Conservation (phyloP, 805 yeast genomes). For the Naumovozyma baii region DNA sequence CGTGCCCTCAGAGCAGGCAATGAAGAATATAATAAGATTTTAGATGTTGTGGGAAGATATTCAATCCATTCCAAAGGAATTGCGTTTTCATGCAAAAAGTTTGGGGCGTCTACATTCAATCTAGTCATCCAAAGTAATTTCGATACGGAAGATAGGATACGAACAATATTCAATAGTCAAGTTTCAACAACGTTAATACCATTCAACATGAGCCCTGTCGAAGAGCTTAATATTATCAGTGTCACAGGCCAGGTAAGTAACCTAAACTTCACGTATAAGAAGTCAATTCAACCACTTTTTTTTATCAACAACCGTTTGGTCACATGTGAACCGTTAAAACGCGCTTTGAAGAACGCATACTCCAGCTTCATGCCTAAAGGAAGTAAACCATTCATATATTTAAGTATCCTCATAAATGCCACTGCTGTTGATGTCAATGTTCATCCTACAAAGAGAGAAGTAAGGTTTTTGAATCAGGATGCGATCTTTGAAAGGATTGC, state of each 20-base stretch:
- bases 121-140: conserved; percentile 47
- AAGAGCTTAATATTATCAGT: conserved; percentile 40
- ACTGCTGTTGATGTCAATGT: conserved; percentile 80
- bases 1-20: conserved; percentile 52
- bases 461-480: conserved; percentile 73
- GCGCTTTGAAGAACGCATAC: conserved; percentile 57
- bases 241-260: conserved; percentile 59
- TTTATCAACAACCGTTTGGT: conserved; percentile 84
- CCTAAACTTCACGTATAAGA: conserved; percentile 60
- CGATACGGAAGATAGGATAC: conserved; percentile 54
- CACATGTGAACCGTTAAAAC: conserved; percentile 64
- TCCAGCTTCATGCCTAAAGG: conserved; percentile 70
- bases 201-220: conserved; percentile 31
- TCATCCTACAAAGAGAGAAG: conserved; percentile 93
- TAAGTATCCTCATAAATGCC: conserved; percentile 60
- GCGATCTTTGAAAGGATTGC: conserved; percentile 66
- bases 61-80: conserved; percentile 62
- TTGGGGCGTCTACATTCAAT: conserved; percentile 63
- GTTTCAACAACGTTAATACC: conserved; percentile 57
- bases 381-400: conserved; percentile 62
- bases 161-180: conserved; percentile 59
- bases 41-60: conserved; percentile 78
- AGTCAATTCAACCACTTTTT: conserved; percentile 56
- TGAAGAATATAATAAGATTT: conserved; percentile 68
- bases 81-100: conserved; percentile 71